Evolutionary conservation across 371 early-diverging fungal species (phyloP).

Genomic region (Entomophthora muscae): DNA sequence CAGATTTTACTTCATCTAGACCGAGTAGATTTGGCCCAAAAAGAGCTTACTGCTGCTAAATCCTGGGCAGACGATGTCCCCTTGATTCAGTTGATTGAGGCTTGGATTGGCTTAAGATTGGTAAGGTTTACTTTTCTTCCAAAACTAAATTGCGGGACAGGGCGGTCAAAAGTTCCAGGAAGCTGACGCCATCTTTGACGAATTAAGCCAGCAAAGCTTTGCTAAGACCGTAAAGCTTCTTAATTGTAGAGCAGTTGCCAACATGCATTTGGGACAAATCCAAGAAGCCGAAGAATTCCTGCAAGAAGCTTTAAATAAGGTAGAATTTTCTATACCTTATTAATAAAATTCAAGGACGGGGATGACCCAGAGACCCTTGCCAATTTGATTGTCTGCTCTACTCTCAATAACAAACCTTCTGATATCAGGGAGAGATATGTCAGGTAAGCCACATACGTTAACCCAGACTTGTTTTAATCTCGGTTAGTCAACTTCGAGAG

Average conservation of each 20-base stretch:
- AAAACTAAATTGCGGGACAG: conserved; percentile 16
- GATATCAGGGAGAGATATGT: conserved; percentile 44
- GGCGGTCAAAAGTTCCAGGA: conserved; percentile 71
- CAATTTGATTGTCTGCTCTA: conserved; percentile 59
- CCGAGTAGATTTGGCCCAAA: conserved; percentile 72
- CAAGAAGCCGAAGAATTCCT: conserved; percentile 74
- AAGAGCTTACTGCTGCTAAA: conserved; percentile 49
- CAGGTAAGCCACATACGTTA: conserved; percentile 24
- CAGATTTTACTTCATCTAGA: conserved; percentile 65
- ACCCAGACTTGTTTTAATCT: background rate
- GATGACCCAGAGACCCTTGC: conserved; percentile 73
- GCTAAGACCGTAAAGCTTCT: conserved; percentile 59
- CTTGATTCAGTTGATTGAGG: conserved; percentile 81
- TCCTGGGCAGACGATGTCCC: conserved; percentile 81
- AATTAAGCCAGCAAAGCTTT: conserved; percentile 59
- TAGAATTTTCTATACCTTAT: conserved; percentile 11
- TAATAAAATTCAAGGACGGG: conserved; percentile 24
- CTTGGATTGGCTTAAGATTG: conserved; percentile 61
- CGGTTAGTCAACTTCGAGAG: conserved; percentile 54
- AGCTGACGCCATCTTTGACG: conserved; percentile 85
- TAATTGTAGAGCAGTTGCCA: conserved; percentile 66
- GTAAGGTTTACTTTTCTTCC: conserved; percentile 16
- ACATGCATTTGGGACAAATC: conserved; percentile 62
- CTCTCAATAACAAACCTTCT: conserved; percentile 42
- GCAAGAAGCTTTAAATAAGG: conserved; percentile 61